phyloP scores from a whole-genome alignment of 768 basidiomycete species.

The Cyclocybe aegerita region DNA sequence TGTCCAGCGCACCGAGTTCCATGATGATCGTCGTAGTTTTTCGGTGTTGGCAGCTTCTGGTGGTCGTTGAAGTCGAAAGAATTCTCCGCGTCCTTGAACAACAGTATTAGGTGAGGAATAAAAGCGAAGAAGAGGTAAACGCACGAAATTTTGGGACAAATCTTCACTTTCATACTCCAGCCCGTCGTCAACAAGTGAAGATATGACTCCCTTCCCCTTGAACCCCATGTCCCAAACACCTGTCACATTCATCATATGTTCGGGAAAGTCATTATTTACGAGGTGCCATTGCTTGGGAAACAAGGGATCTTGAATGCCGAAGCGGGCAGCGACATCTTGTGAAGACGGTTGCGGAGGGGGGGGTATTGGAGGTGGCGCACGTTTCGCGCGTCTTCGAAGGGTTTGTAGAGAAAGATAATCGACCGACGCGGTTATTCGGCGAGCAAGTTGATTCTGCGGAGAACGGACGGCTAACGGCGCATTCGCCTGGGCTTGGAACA shows the following conservation, averaged over 20 bases:
- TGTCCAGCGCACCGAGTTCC: conserved; percentile 98
- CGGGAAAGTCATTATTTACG: conserved; percentile 79
- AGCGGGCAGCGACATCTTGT: conserved; percentile 50
- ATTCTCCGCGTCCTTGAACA: conserved; percentile 76
- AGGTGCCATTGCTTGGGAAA: conserved; percentile 93
- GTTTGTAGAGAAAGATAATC: conserved; percentile 60
- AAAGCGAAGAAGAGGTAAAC: conserved; percentile 28
- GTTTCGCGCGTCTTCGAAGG: conserved; percentile 68
- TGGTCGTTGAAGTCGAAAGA: conserved; percentile 99
- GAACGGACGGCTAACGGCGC: conserved; percentile 39
- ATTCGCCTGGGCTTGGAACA: conserved; percentile 37
- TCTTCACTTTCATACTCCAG: conserved; percentile 89
- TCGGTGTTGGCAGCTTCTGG: conserved; percentile 80
- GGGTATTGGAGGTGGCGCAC: conserved; percentile 65
- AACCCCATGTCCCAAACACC: conserved; percentile 89
- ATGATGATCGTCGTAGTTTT: conserved; percentile 89
- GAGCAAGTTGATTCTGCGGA: conserved; percentile 36
- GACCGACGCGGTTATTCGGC: conserved; percentile 53
- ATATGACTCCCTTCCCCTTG: conserved; percentile 82
- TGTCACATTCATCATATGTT: conserved; percentile 92
- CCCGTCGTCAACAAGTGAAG: conserved; percentile 94
- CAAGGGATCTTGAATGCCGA: conserved; percentile 79
- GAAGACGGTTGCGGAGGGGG: conserved; percentile 35
- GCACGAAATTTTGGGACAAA: conserved; percentile 87
- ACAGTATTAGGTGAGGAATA: conserved; percentile 31